Conservation (phyloP, 1,139 yeast genomes). For the Magnusiomyces suaveolens region DNA sequence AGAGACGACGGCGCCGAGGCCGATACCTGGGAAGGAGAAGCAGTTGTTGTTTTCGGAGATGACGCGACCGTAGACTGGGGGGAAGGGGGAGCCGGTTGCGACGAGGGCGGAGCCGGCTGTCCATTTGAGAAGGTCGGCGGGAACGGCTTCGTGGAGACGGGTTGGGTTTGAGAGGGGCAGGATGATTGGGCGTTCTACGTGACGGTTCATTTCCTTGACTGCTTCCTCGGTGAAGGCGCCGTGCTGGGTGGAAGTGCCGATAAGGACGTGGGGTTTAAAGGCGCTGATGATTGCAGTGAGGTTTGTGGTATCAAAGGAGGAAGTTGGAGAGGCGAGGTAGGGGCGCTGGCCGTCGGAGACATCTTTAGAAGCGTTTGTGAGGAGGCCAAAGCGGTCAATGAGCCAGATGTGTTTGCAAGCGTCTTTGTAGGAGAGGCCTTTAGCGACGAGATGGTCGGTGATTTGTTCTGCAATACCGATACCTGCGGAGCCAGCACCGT, state of each 20-base stretch:
- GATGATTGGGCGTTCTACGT: constrained; percentile 79
- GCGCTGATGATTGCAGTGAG: constrained; percentile 59
- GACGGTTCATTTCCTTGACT: constrained; percentile 79
- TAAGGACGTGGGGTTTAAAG: constrained; percentile 80
- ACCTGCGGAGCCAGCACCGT: constrained; percentile 97
- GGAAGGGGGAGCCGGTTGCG: constrained; percentile 95
- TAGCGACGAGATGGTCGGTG: constrained; percentile 72
- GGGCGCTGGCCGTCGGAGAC: constrained; percentile 48
- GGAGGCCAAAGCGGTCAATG: constrained; percentile 78
- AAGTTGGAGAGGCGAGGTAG: constrained; percentile 65
- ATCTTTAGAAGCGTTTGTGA: constrained; percentile 43
- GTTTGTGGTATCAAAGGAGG: constrained; percentile 56
- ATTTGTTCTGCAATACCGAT: constrained; percentile 92
- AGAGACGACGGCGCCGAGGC: constrained; percentile 84
- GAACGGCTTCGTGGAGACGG: constrained; percentile 89
- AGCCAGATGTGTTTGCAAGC: constrained; percentile 65
- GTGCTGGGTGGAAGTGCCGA: constrained; percentile 97
- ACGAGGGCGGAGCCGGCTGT: constrained; percentile 83
- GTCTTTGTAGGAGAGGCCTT: constrained; percentile 61
- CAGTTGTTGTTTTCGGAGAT: constrained; percentile 94
- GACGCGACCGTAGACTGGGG: constrained; percentile 76
- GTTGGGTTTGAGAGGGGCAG: constrained; percentile 97
- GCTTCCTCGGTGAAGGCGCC: constrained; percentile 87
- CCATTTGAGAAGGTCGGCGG: constrained; percentile 84
- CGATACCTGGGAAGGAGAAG: constrained; percentile 96